These are phyloP conservation scores for Theileria equi DNA, from an alignment of 169 alveolate species.

Conservation along the genomic window DNA sequence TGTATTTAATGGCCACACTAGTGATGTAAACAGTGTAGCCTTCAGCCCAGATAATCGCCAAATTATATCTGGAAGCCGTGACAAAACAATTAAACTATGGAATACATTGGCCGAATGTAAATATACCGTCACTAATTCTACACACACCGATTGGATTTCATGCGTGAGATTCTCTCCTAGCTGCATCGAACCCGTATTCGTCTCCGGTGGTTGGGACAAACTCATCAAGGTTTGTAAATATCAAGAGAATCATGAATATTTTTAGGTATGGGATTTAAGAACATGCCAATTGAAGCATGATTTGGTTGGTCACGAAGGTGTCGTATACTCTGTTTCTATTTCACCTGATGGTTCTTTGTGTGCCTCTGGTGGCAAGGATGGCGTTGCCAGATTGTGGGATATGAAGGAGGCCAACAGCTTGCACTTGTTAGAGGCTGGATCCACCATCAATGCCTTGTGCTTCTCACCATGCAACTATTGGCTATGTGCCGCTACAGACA, in stretches of 20 bases:
- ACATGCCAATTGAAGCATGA: slow-evolving; percentile 90
- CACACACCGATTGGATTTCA: slow-evolving; percentile 97
- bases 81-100: slow-evolving; percentile 95
- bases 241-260: neutral
- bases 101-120: slow-evolving; percentile 97
- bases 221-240: slow-evolving; percentile 83
- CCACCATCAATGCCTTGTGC: slow-evolving; percentile 91
- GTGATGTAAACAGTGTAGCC: slow-evolving; percentile 94
- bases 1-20: slow-evolving; percentile 89
- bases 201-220: slow-evolving; percentile 97
- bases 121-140: slow-evolving; percentile 89
- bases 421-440: slow-evolving; percentile 89
- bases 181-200: slow-evolving; percentile 91
- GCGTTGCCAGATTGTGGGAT: slow-evolving; percentile 94
- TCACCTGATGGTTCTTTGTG: slow-evolving; percentile 97
- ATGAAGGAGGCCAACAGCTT: slow-evolving; percentile 92
- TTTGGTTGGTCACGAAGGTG: slow-evolving; percentile 94
- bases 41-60: slow-evolving; percentile 98
- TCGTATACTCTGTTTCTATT: slow-evolving; percentile 90
- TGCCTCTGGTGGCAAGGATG: slow-evolving; percentile 99
- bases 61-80: slow-evolving; percentile 97
- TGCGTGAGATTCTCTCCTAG: slow-evolving; percentile 96
- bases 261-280: slow-evolving; percentile 89
- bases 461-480: slow-evolving; percentile 95
- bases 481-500: slow-evolving; percentile 95